phyloP scores from a whole-genome alignment of 768 basidiomycete species.

The Strobilomyces dryophilus region DNA sequence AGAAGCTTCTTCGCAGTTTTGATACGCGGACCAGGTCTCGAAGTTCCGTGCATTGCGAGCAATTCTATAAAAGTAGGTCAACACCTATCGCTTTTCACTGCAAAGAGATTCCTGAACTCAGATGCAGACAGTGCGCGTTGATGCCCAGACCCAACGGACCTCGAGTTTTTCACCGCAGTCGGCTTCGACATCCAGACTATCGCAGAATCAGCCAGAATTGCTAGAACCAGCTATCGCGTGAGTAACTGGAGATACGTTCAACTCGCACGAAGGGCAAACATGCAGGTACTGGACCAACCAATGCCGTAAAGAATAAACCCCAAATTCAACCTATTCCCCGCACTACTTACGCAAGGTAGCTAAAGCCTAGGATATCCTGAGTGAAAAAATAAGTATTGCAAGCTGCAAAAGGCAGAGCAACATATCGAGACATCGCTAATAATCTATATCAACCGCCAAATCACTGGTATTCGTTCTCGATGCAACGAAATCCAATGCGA shows the following conservation, averaged over 20 bases:
- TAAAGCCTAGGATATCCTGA: no score
- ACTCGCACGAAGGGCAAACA: background rate
- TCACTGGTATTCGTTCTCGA: constrained; percentile 4
- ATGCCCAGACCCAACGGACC: constrained; percentile 13
- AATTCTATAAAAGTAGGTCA: constrained; percentile 34
- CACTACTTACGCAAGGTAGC: constrained; percentile 1
- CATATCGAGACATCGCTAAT: constrained; percentile 1
- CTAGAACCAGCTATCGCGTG: background rate
- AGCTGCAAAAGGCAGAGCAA: background rate
- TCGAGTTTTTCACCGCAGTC: constrained; percentile 7
- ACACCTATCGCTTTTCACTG: background rate
- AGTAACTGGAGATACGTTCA: constrained; percentile 4
- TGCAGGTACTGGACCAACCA: background rate
- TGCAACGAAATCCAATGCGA: background rate
- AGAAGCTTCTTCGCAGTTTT: constrained; percentile 47
- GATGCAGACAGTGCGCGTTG: constrained; percentile 43
- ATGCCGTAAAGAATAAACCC: constrained; percentile 14
- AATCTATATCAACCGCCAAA: constrained; percentile 5
- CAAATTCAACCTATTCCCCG: background rate
- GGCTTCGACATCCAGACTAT: constrained; percentile 19
- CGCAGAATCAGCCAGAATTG: background rate
- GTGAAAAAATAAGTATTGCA: background rate
- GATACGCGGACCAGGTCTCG: constrained; percentile 48
- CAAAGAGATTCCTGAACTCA: constrained; percentile 31
- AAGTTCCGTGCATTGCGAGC: constrained; percentile 45